phyloP scores from a whole-genome alignment of 352 stramenopile genomes.

The Pythium diclinum region DNA sequence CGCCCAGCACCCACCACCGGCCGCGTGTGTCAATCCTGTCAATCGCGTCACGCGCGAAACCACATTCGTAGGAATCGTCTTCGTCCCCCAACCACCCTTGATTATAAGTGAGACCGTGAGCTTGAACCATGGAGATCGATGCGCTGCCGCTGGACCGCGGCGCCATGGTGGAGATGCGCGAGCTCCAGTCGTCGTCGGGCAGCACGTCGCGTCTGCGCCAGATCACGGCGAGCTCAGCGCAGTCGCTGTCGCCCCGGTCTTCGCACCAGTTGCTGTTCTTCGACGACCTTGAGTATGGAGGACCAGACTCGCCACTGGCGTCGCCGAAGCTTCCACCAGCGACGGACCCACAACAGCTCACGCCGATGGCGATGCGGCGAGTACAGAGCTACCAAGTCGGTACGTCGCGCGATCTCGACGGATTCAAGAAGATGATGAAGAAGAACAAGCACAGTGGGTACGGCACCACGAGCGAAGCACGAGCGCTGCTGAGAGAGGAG shows the following conservation, averaged over 20 bases:
- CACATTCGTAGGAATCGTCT: no score
- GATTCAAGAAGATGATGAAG: constrained; percentile 10
- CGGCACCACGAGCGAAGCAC: constrained; percentile 2
- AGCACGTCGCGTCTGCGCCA: constrained; percentile 9
- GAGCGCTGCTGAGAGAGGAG: constrained; percentile 24
- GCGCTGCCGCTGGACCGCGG: constrained; percentile 29
- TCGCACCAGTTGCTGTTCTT: constrained; percentile 17
- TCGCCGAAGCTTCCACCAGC: background rate
- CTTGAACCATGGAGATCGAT: constrained; percentile 23
- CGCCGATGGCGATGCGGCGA: constrained; percentile 41
- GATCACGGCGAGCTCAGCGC: constrained; percentile 40
- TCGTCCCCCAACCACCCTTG: no score
- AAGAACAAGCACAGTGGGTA: constrained; percentile 10
- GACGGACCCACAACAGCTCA: constrained; percentile 23
- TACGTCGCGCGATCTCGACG: background rate
- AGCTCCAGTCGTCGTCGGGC: constrained; percentile 2
- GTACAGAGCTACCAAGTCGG: constrained; percentile 58
- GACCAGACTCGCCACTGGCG: constrained; percentile 1
- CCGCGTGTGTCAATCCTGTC: no score
- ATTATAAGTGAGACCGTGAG: no score
- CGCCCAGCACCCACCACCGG: no score
- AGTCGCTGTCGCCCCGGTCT: constrained; percentile 38
- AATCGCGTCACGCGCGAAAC: no score
- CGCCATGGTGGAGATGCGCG: constrained; percentile 45
- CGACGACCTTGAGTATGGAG: constrained; percentile 18